Base-by-base conservation (phyloP, 441 rosid genomes). In the Sinapis alba region DNA sequence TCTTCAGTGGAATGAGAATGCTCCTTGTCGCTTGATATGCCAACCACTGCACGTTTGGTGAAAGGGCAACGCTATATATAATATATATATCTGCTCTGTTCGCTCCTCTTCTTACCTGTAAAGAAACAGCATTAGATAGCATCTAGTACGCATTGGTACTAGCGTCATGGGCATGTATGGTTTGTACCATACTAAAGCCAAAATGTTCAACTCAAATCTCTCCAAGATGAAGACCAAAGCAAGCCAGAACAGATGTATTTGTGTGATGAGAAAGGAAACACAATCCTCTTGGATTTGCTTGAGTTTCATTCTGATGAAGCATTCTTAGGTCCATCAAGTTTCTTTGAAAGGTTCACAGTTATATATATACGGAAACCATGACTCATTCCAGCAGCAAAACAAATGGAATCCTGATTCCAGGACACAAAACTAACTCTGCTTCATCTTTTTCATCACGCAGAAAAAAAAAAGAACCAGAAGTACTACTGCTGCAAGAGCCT, bases 301-400 rank as follows among this genome's bases (percentile, higher is more conserved):
- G 79, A 64, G 98, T 90, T 79, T 89, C 91, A 18, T 90, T 88
- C 82, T 90, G 98, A 83, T 93, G 93, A 68, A 90, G 88, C 47
- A 93, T 89, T 79, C 84, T 86, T 69, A 88, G 81, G 84, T 92
- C 94, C 83, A 79, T 47, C 91, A 85, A 47, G 90, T 89, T 80
- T 90, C 97, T 79, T 84, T 86, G 71, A 90, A 92, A 38, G 96
- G 94, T 65, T 88, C 89, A 66, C 88, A 86, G 75, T 82, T 87
- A 57, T 86, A 92, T 86, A 92, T 62, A 92, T 89, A 23, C 86
- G 88, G 73, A 89, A 92, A 20, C 93, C 97, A 21, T 7, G 72
- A 83, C 74, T 82, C 0, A 90, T 92, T 65, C 91, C 91, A 65
- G 90, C 86, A 57, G 90, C 88, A 80, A 92, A 87, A 87, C 91